These are phyloP conservation scores for Crataegus laevigata DNA, from an alignment of 306 rosid genomes.

Conservation along the genomic window DNA sequence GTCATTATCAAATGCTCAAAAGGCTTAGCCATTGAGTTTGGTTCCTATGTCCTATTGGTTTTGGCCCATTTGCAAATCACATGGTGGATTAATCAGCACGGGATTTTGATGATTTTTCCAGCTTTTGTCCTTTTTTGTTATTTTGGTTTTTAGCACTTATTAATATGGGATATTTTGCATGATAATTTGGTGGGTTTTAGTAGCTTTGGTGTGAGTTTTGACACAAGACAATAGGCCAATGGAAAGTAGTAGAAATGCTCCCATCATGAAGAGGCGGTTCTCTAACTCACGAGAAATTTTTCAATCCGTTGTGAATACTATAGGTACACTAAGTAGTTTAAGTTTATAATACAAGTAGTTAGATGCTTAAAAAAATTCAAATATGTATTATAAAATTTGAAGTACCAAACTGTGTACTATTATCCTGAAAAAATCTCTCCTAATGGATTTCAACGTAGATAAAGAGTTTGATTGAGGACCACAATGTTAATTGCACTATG, in stretches of 20 bases:
- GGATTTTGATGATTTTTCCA: conserved; percentile 21
- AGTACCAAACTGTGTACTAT: accelerated
- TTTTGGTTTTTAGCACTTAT: not conserved
- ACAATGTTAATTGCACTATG: conserved; percentile 11
- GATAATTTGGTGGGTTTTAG: conserved; percentile 1
- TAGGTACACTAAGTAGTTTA: too few relatives aligned
- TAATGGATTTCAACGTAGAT: conserved; percentile 5
- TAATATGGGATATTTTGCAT: conserved; percentile 1
- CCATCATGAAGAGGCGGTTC: not conserved
- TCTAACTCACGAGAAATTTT: not conserved
- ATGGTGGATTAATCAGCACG: conserved; percentile 26
- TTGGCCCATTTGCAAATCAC: conserved; percentile 20
- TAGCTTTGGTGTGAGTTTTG: not conserved
- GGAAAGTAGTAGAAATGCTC: not conserved
- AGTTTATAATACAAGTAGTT: too few relatives aligned
- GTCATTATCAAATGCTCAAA: not conserved
- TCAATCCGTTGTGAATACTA: too few relatives aligned
- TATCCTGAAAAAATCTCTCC: too few relatives aligned
- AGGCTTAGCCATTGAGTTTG: not conserved
- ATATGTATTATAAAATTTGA: too few relatives aligned
- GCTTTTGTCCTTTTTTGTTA: conserved; percentile 9
- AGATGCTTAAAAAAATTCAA: too few relatives aligned
- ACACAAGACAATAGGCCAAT: conserved; percentile 15
- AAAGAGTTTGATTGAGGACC: conserved; percentile 10
- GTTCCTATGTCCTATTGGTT: not conserved